Evolutionary conservation across 2,329 filamentous ascomycete species (phyloP), one percentile per base, ranked within the genome.

Genomic region (Phialemoniopsis sp.): DNA sequence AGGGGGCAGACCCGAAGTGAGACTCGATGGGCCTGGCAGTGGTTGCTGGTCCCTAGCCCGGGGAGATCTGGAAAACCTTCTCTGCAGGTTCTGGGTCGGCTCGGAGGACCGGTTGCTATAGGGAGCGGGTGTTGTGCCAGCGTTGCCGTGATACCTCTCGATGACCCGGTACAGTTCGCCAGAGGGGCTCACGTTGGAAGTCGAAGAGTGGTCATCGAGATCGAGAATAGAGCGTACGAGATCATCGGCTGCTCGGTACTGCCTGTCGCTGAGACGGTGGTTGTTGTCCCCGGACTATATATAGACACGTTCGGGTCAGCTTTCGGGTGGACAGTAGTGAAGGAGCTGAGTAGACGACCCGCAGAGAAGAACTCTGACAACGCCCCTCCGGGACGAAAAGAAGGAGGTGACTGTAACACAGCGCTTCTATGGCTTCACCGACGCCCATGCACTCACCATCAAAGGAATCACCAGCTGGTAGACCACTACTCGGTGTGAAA

Each of bases 121-220:
- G n/a, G 46, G 44, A 18, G 47, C 42, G 30, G 48, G 39, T 35
- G 12, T 4, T 13, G 6, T 13, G 9, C 19, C 35, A 12, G 14
- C 26, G 3, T 4, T 51, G 26, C 52, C 51, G 47, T 66, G 57
- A 39, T 58, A 65, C 42, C 62, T 57, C 45, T 64, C 64, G 61
- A 70, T 62, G 37, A 62, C 59, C 48, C 63, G 55, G 45, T 60
- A 64, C 36, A 70, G 49, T 53, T 70, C 64, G 46, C 64, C 63
- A 18, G 66, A 69, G 15, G 63, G 60, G 36, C 60, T 66, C 33
- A 66, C 60, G 32, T 64, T 52, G 40, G 56, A 49, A 44, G 58
- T 51, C 13, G 58, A 44, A 40, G 60, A 50, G 46, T 59, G 52
- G 44, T 60, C 58, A 52, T 67, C 59, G 50, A 67, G 58, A 52